Percentiles rank a stretch among this genome's conserved stretches.
Conservation (phyloP, 2,329 filamentous ascomycete genomes). For the Dactylellina drechsleri region DNA sequence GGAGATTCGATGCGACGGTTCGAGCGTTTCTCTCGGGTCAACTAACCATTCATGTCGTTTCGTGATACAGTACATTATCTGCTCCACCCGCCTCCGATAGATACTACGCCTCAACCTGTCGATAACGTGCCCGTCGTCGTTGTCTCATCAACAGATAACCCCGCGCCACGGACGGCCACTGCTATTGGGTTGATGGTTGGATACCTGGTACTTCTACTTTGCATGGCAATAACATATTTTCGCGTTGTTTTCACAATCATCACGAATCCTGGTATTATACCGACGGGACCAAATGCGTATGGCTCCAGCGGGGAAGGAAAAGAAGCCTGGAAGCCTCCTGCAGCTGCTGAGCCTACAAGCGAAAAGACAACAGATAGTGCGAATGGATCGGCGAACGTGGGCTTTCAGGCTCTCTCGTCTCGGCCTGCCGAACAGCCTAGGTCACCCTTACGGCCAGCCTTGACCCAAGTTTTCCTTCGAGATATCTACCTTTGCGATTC, state of each 20-base stretch:
- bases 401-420: constrained; percentile 34
- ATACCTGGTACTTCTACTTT: constrained; percentile 76
- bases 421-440: constrained; percentile 23
- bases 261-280: constrained; percentile 77
- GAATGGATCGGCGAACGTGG: constrained; percentile 15
- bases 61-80: constrained; percentile 39
- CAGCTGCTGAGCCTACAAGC: constrained; percentile 5
- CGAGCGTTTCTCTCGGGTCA: constrained; percentile 11
- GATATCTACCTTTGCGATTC: constrained; percentile 84
- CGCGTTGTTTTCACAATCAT: constrained; percentile 76
- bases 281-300: constrained; percentile 65
- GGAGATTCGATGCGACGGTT: constrained; percentile 1
- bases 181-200: constrained; percentile 77
- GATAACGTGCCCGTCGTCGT: constrained; percentile 27
- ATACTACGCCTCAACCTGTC: background rate
- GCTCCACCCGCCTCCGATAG: constrained; percentile 37
- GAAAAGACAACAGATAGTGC: constrained; percentile 27
- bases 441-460: constrained; percentile 66
- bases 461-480: constrained; percentile 81
- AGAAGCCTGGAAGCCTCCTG: constrained; percentile 42
- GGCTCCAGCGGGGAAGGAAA: constrained; percentile 49
- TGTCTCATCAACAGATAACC: constrained; percentile 7
- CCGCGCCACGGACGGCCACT: constrained; percentile 62
- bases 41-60: constrained; percentile 22
- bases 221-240: constrained; percentile 74